Evolutionary conservation across 1,284 basidiomycete genomes (phyloP), one percentile per base, ranked within the genome.

Genomic region (Leccinum pachyderme): DNA sequence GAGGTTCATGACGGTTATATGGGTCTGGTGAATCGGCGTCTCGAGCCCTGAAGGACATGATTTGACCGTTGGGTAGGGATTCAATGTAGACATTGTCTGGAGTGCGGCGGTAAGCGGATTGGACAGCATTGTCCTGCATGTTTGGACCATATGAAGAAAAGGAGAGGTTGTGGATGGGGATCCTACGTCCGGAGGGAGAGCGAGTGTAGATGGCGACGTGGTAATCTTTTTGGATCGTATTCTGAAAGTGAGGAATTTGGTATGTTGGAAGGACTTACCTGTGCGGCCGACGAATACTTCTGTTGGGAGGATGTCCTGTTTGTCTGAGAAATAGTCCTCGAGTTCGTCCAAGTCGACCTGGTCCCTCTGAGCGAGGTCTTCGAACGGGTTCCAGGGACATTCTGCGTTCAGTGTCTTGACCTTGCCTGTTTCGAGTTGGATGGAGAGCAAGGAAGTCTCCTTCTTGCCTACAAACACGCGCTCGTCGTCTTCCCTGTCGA

Each of bases 131-230:
- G 65, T 91, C 86, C 66, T 90, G 82, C 62, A 89, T 90, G 64
- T 92, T 92, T 6, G 92, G 90, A 0, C 91, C 89, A 67, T 93
- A 94, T 0, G 84, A 81, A 0, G 92, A 93, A 70, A 91, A 94
- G 0, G 85, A 83, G 5, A 94, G 78, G 51, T 86, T 86, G 62
- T 93, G 91, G 3, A 86, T 73, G 5, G 85, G 84, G 5, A 75
- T 67, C n/a, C 71, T 71, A 7, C 70, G 68, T 31, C 64, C 64
- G 3, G 68, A 63, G 3, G 69, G 60, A 31, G 71, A 62, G 32
- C 77, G 77, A 7, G 82, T 79, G 65, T 81, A 78, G 48, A 91
- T 90, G 31, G 86, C 79, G 50, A 91, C 80, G 52, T 86, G 81
- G 62, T 91, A 91, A 66, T 91, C 89, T 89, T 63, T 32, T 47